Evolutionary conservation across 805 yeast species (phyloP).

Genomic region (Candida maltosa): DNA sequence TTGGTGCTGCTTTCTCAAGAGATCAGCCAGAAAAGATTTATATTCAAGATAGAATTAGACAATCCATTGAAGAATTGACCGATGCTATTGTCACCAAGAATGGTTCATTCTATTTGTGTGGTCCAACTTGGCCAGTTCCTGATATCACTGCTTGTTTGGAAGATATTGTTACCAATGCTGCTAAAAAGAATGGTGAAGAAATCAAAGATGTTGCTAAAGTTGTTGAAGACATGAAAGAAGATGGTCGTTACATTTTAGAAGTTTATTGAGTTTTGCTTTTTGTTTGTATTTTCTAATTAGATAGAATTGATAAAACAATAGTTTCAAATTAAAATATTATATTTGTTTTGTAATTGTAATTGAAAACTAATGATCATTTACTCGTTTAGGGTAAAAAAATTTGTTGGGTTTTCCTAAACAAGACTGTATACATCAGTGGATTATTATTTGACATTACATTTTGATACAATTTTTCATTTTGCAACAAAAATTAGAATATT

Average conservation of each 20-base stretch:
- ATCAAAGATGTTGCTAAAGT: constrained; percentile 70
- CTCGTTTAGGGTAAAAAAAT: too few species aligned
- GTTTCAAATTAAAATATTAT: too few species aligned
- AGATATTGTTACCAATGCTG: constrained; percentile 74
- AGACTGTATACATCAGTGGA: too few species aligned
- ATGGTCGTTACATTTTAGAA: constrained; percentile 87
- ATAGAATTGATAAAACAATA: too few species aligned
- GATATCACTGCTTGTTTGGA: constrained; percentile 88
- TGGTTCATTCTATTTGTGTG: constrained; percentile 94
- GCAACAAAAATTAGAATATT: too few species aligned
- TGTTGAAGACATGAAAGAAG: constrained; percentile 91
- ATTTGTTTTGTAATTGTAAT: too few species aligned
- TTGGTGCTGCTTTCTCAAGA: constrained; percentile 97
- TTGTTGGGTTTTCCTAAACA: too few species aligned
- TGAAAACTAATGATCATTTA: too few species aligned
- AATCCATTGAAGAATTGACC: constrained; percentile 66
- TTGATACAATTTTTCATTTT: too few species aligned
- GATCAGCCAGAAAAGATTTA: constrained; percentile 94
- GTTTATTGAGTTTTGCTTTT: constrained; percentile 58
- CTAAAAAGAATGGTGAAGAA: constrained; percentile 56
- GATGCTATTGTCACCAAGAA: constrained; percentile 73
- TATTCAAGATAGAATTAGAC: constrained; percentile 90
- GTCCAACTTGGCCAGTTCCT: constrained; percentile 99
- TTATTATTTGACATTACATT: too few species aligned
- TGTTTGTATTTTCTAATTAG: neutral